Conservation (phyloP, 768 basidiomycete genomes). For the Neoboletus brunneissimus region DNA sequence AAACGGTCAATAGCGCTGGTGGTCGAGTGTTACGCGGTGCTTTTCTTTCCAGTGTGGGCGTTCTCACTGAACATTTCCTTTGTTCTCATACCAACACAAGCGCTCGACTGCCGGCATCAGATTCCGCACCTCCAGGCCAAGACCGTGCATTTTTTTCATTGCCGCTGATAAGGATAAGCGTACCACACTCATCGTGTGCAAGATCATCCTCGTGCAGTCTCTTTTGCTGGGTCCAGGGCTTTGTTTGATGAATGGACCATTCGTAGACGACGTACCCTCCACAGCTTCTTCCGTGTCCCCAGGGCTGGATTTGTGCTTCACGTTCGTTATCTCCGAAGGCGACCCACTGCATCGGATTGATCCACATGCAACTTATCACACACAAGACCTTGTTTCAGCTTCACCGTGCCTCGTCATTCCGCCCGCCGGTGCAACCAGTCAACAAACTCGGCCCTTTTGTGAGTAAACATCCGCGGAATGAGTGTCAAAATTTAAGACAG, state of each 20-base stretch:
- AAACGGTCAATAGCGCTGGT: conserved; percentile 4
- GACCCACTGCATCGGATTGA: not conserved
- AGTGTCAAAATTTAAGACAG: not conserved
- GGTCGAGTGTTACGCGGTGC: conserved; percentile 4
- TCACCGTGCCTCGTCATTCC: conserved; percentile 10
- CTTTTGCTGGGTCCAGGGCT: not conserved
- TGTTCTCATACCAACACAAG: conserved; percentile 4
- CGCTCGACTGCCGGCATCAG: not conserved
- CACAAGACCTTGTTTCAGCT: not conserved
- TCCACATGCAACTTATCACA: not conserved
- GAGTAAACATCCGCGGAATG: not conserved
- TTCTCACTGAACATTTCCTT: not conserved
- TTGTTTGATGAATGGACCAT: not conserved
- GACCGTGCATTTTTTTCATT: not conserved
- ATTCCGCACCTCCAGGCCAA: not conserved
- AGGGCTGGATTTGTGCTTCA: not conserved
- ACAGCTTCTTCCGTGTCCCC: not conserved
- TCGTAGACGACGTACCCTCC: not conserved
- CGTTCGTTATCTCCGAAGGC: not conserved
- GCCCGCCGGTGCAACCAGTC: not conserved
- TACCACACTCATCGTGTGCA: not conserved
- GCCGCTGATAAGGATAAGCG: not conserved
- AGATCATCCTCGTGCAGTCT: not conserved
- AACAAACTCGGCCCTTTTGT: not conserved
- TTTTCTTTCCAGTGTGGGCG: not conserved